Conservation (phyloP, 1,284 basidiomycete species). For the Lignosus rhinocerotis region DNA sequence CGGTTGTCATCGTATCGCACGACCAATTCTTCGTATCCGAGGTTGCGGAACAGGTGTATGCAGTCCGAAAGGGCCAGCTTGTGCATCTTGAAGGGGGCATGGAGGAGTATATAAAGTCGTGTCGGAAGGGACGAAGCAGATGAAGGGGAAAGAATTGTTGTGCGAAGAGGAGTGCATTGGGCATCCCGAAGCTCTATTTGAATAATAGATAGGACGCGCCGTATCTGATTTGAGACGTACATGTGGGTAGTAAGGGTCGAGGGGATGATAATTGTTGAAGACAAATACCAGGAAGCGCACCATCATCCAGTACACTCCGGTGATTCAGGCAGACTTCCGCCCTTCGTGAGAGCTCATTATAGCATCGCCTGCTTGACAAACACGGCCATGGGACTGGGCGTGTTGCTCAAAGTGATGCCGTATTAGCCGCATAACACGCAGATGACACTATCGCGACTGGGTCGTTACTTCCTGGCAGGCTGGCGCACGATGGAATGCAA, state of each 20-base stretch:
- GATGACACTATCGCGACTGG: neutral
- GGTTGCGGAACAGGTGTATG: constrained; percentile 42
- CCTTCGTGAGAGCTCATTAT: constrained; percentile 3
- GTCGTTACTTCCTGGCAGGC: no score
- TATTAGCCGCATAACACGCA: neutral
- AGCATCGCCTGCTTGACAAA: constrained; percentile 26
- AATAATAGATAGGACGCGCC: no score
- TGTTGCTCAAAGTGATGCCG: constrained; percentile 26
- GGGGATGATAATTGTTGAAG: constrained; percentile 6
- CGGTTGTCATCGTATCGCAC: constrained; percentile 18
- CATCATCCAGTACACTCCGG: constrained; percentile 21
- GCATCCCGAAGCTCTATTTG: no score
- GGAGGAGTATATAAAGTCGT: constrained; percentile 24
- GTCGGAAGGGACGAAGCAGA: constrained; percentile 13
- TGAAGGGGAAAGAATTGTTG: neutral
- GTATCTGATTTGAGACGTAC: no score
- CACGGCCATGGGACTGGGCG: constrained; percentile 16
- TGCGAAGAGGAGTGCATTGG: neutral
- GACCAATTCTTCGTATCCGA: constrained; percentile 25
- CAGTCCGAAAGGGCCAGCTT: constrained; percentile 43
- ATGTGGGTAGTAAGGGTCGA: neutral
- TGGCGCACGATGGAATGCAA: no score
- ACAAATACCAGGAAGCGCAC: constrained; percentile 20
- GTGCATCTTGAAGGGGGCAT: constrained; percentile 42
- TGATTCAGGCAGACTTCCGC: constrained; percentile 21